phyloP scores from a whole-genome alignment of 352 stramenopile species.

The Phytophthora nicotianae region DNA sequence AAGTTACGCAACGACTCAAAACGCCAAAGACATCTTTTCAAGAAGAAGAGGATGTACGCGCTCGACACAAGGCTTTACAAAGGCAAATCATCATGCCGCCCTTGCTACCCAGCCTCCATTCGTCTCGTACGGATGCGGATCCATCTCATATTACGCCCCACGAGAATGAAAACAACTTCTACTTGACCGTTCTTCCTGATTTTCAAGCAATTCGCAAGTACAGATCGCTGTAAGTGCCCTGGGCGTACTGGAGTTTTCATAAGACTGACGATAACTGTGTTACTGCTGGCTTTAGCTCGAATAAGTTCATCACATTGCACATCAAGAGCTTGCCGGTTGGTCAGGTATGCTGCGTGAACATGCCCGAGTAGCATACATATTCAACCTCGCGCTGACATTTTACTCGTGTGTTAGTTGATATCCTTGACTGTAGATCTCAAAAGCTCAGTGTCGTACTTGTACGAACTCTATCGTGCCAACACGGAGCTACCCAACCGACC shows the following conservation, averaged over 20 bases:
- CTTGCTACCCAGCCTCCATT: constrained; percentile 23
- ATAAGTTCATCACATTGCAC: constrained; percentile 66
- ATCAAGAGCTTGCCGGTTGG: constrained; percentile 82
- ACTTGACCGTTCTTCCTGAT: constrained; percentile 56
- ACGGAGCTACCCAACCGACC: constrained; percentile 59
- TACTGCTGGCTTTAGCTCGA: constrained; percentile 33
- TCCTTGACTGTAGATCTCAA: constrained; percentile 62
- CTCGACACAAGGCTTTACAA: constrained; percentile 52
- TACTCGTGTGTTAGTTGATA: constrained; percentile 42
- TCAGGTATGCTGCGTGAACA: constrained; percentile 42
- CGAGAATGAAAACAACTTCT: constrained; percentile 45
- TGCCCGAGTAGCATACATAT: neutral
- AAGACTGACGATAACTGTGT: neutral
- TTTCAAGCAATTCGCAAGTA: constrained; percentile 60
- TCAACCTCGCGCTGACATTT: neutral
- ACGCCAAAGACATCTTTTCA: constrained; percentile 61
- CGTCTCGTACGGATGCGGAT: neutral
- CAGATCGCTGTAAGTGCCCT: constrained; percentile 56
- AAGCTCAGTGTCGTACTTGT: constrained; percentile 65
- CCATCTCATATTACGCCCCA: neutral
- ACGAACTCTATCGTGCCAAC: constrained; percentile 78
- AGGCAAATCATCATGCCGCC: constrained; percentile 54
- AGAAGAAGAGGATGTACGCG: constrained; percentile 44
- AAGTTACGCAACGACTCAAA: constrained; percentile 51
- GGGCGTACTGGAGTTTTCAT: neutral